phyloP scores from a whole-genome alignment of 2,329 filamentous ascomycete species.

The Fusarium pilosicola region DNA sequence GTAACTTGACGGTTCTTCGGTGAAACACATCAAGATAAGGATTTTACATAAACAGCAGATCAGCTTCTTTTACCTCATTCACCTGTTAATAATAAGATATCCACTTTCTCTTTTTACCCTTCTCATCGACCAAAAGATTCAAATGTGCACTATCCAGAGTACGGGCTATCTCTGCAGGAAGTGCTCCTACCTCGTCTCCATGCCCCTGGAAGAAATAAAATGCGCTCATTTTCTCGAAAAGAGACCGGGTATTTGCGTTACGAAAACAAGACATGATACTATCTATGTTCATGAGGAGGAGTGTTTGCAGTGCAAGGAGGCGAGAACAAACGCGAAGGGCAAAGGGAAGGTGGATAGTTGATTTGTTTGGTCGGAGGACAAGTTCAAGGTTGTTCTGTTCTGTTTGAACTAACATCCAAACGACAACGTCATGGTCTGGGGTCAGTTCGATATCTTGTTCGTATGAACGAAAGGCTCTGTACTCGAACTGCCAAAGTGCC shows the following conservation, averaged over 20 bases:
- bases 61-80: background rate
- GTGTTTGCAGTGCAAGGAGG: constrained; percentile 7
- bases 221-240: constrained; percentile 2
- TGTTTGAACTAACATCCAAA: background rate
- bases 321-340: rapidly evolving
- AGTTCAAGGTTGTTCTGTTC: background rate
- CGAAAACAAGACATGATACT: background rate
- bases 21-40: background rate
- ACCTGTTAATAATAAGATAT: background rate
- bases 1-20: background rate
- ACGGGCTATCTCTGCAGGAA: constrained; percentile 12
- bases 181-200: constrained; percentile 12
- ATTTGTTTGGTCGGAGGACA: background rate
- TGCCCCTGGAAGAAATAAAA: constrained; percentile 5
- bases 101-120: rapidly evolving
- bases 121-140: rapidly evolving
- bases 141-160: constrained; percentile 14
- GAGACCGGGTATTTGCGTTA: background rate
- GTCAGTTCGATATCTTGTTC: background rate
- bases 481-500: background rate
- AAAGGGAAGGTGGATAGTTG: background rate
- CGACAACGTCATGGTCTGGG: too few relatives aligned
- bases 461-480: background rate
- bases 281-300: constrained; percentile 19
- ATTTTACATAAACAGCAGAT: background rate